Conservation (phyloP, 2,329 filamentous ascomycete genomes). For the Colletotrichum agaves region DNA sequence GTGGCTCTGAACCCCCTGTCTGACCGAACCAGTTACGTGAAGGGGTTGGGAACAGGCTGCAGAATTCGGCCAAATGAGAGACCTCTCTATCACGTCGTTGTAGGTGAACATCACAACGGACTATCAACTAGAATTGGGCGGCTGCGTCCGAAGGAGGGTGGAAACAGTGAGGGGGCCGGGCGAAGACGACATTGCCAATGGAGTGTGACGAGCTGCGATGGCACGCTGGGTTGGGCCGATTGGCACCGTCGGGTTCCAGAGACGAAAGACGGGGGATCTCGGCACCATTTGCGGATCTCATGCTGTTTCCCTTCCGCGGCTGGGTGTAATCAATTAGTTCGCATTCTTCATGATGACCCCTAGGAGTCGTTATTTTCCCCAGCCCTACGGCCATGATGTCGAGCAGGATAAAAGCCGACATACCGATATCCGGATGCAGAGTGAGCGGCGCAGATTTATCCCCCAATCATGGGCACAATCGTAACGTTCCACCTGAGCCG, state of each 20-base stretch:
- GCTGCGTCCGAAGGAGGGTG: slow-evolving; percentile 9
- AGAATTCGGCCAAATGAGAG: background rate
- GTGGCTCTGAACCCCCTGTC: background rate
- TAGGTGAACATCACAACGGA: background rate
- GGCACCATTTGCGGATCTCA: background rate
- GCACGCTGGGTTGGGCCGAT: slow-evolving; percentile 10
- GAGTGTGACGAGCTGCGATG: slow-evolving; percentile 6
- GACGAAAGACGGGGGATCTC: background rate
- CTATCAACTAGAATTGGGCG: slow-evolving; percentile 2
- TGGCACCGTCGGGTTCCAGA: slow-evolving; percentile 1
- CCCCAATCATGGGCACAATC: background rate
- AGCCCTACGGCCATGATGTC: too few relatives aligned
- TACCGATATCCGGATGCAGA: background rate
- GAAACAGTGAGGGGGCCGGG: slow-evolving; percentile 1
- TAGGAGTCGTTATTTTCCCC: too few relatives aligned
- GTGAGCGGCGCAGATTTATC: background rate
- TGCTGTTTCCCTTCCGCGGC: background rate
- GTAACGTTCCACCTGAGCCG: background rate
- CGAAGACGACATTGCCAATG: background rate
- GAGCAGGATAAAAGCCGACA: too few relatives aligned
- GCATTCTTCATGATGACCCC: background rate
- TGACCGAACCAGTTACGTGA: background rate
- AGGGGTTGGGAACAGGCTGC: slow-evolving; percentile 2
- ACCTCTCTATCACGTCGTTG: background rate
- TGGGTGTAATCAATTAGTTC: background rate